Evolutionary conservation across 2,329 filamentous ascomycete species (phyloP), one percentile per base, ranked within the genome.

Genomic region (Diaporthe batatas): DNA sequence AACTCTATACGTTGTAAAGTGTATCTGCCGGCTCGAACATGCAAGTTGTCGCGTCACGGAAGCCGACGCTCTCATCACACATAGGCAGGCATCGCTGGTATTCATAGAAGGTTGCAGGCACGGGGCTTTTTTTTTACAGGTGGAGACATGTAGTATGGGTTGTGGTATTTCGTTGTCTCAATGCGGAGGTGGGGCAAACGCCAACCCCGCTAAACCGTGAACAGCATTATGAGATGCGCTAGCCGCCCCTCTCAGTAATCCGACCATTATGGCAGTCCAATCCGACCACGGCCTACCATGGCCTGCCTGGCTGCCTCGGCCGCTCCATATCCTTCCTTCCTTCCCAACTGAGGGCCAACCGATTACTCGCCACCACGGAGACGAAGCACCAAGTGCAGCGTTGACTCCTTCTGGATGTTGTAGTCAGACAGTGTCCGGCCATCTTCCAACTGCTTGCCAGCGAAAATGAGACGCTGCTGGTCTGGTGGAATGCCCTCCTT

Each of bases 371-470:
- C 91, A 84, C 91, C 91, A 85, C 91, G 91, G 34, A 93, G 88
- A 83, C 91, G 90, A 70, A 93, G 89, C 65, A 93, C 91, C 77
- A 93, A 82, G 82, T 93, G 91, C 16, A 93, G 87, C 1, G 91
- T 93, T 6, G 90, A 91, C 80, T 93, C 91, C 83, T 93, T 93
- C 84, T 96, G 94, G 75, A 96, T 96, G 85, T 95, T 95, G 88
- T 95, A 95, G 80, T 95, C 93, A n/a, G 90, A 92, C n/a, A 95
- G 85, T 2, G 93, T 95, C 34, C 93, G 91, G 71, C 93, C 93
- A 79, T 95, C 92, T 81, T 94, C 92, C 64, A 92, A 78, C 83
- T 92, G 91, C 86, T 92, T 92, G 77, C 91, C 91, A 78, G 91
- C 91, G 76, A 92, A 92, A 79, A 93, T 92, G 70, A 92, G 84